These are phyloP conservation scores for Neurospora sp. DNA, from an alignment of 495 filamentous ascomycete species.

Conservation along the genomic window DNA sequence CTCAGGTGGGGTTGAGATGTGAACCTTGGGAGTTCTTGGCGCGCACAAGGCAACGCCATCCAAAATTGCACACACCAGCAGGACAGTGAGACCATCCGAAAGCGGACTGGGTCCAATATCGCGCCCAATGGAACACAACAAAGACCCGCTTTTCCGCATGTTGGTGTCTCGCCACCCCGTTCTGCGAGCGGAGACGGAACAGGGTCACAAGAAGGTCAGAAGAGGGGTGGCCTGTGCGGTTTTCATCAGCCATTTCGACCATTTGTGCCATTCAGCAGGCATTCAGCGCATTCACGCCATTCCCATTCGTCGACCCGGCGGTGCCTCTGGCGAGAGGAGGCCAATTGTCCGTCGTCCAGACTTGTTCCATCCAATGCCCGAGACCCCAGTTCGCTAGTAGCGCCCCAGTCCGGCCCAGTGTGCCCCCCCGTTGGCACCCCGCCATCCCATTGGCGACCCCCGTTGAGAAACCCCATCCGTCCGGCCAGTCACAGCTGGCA, in stretches of 20 bases:
- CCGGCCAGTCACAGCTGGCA: not conserved
- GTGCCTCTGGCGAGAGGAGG: not conserved
- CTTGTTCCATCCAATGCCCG: slow-evolving; percentile 7
- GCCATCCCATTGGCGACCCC: not conserved
- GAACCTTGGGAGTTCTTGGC: not conserved
- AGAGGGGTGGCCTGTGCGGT: slow-evolving; percentile 16
- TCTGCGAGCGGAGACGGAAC: slow-evolving; percentile 10
- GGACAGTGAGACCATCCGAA: slow-evolving; percentile 10
- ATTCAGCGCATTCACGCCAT: not conserved
- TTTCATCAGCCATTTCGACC: not conserved
- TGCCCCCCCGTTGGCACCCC: not conserved
- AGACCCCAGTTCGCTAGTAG: slow-evolving; percentile 23
- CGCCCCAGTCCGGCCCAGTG: slow-evolving; percentile 15
- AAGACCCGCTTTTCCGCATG: slow-evolving; percentile 13
- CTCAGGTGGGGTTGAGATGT: not conserved
- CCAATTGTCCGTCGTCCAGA: slow-evolving; percentile 25
- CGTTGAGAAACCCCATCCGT: not conserved
- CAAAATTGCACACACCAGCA: slow-evolving; percentile 30
- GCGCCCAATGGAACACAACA: slow-evolving; percentile 14
- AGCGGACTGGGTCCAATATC: slow-evolving; percentile 6
- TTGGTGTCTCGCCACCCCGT: slow-evolving; percentile 22
- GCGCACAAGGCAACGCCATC: slow-evolving; percentile 17
- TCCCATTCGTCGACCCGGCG: not conserved
- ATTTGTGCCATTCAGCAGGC: not conserved
- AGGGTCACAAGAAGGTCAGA: not conserved